A percentile compares a stretch with the other conserved stretches of the same genome.
phyloP scores from a whole-genome alignment of 2,329 filamentous ascomycete species.

The Chrysoporthe deuterocubensis region DNA sequence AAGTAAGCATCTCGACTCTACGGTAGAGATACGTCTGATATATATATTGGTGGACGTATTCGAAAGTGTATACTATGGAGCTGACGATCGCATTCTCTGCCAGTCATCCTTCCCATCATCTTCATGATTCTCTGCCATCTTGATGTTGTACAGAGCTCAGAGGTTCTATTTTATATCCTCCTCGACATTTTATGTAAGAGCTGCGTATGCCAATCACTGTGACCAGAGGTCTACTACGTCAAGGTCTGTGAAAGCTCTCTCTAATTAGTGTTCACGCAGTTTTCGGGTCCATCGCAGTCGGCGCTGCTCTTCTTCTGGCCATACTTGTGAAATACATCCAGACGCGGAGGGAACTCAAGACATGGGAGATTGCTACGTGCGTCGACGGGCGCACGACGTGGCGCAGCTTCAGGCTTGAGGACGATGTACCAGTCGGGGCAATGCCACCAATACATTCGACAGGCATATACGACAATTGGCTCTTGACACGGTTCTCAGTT shows the following conservation, averaged over 20 bases:
- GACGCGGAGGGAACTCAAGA: conserved; percentile 19
- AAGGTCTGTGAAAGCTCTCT: not conserved
- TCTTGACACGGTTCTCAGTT: conserved; percentile 24
- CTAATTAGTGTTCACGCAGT: not conserved
- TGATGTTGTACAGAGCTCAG: not conserved
- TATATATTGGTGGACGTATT: not conserved
- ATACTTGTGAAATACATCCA: conserved; percentile 25
- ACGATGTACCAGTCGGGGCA: conserved; percentile 5
- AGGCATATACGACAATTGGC: conserved; percentile 25
- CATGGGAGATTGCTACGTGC: conserved; percentile 17
- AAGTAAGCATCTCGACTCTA: conserved; percentile 4
- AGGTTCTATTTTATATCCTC: conserved; percentile 11
- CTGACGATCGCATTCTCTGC: not conserved
- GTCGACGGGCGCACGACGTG: conserved; percentile 13
- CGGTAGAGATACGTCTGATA: not conserved
- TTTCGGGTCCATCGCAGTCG: conserved; percentile 14
- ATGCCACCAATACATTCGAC: conserved; percentile 1
- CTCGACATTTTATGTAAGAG: conserved; percentile 11
- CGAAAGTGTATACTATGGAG: not conserved
- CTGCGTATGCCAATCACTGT: no score
- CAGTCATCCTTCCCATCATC: conserved; percentile 11
- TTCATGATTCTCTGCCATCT: conserved; percentile 14
- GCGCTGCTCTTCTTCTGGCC: conserved; percentile 16
- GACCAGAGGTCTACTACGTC: no score
- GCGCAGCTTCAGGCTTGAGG: conserved; percentile 21